phyloP scores from a whole-genome alignment of 2,329 filamentous ascomycete species.

The Talaromyces piceae region DNA sequence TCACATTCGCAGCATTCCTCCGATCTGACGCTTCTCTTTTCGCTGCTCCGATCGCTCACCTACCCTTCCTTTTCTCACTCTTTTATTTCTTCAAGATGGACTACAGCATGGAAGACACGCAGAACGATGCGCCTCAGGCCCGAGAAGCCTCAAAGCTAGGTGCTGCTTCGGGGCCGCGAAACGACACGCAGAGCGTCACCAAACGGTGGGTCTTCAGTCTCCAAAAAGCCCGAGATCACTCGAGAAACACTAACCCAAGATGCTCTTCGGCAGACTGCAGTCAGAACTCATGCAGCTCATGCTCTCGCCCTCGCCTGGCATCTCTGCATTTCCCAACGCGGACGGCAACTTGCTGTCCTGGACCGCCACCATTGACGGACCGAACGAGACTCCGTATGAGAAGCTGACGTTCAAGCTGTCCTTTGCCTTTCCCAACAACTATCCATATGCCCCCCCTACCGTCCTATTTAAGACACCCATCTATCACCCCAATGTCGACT shows the following conservation, averaged over 20 bases:
- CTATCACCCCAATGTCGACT: conserved; percentile 98
- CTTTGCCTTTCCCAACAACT: conserved; percentile 84
- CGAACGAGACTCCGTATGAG: conserved; percentile 84
- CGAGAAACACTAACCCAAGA: neutral
- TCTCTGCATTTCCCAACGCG: conserved; percentile 87
- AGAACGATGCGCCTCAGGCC: conserved; percentile 60
- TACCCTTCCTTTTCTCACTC: conserved; percentile 1
- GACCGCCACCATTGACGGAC: conserved; percentile 90
- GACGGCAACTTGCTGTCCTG: conserved; percentile 87
- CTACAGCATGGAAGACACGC: conserved; percentile 53
- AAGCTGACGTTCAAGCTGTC: conserved; percentile 84
- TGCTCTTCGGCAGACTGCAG: conserved; percentile 60
- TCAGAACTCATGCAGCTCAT: conserved; percentile 98
- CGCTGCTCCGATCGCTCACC: conserved; percentile 8
- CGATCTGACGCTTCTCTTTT: conserved; percentile 17
- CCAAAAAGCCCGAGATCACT: neutral
- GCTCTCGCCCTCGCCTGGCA: conserved; percentile 85
- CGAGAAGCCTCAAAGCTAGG: conserved; percentile 55
- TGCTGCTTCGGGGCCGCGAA: conserved; percentile 47
- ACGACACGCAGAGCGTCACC: conserved; percentile 66
- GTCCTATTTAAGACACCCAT: conserved; percentile 98
- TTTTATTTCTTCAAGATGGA: conserved; percentile 36
- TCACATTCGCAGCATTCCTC: conserved; percentile 10
- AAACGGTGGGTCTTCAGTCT: conserved; percentile 55
- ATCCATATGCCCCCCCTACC: conserved; percentile 83